Evolutionary conservation across 192 early-diverging fungal species (phyloP).

Genomic region (Cladochytrium replicatum): DNA sequence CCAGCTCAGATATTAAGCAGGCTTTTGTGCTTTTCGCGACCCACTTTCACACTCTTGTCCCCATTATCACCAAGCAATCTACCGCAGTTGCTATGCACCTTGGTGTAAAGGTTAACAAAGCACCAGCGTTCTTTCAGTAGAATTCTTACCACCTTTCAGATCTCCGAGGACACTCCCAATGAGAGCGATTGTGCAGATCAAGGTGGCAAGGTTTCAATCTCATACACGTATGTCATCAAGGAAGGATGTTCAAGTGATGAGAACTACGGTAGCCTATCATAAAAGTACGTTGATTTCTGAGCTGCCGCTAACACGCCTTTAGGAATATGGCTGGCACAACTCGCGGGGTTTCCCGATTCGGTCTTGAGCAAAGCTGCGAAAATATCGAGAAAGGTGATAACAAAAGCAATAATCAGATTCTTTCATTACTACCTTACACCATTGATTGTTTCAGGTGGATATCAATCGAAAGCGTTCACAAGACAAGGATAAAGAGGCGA

Average conservation of each 20-base stretch:
- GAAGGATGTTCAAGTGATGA: constrained; percentile 29
- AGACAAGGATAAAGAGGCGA: too few species aligned
- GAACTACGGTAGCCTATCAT: constrained; percentile 26
- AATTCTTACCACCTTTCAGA: neutral
- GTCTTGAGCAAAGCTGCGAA: too few species aligned
- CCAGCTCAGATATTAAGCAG: constrained; percentile 4
- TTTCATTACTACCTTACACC: too few species aligned
- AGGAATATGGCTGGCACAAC: constrained; percentile 34
- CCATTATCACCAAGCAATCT: constrained; percentile 31
- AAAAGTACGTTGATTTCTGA: neutral
- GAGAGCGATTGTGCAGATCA: constrained; percentile 1
- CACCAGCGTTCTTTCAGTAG: neutral
- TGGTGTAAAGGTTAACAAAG: constrained; percentile 27
- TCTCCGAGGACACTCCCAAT: neutral
- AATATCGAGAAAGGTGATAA: too few species aligned
- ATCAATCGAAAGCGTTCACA: too few species aligned
- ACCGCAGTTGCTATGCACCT: constrained; percentile 52
- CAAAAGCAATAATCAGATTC: too few species aligned
- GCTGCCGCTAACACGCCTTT: neutral
- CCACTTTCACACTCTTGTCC: constrained; percentile 60
- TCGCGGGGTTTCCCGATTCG: constrained; percentile 17
- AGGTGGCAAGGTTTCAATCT: constrained; percentile 11
- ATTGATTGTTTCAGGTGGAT: too few species aligned
- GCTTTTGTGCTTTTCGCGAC: constrained; percentile 66
- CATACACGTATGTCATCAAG: constrained; percentile 31